Evolutionary conservation across 345 rosid species (phyloP), one percentile per base, ranked within the genome.

Genomic region (Rhodamnia argentea): DNA sequence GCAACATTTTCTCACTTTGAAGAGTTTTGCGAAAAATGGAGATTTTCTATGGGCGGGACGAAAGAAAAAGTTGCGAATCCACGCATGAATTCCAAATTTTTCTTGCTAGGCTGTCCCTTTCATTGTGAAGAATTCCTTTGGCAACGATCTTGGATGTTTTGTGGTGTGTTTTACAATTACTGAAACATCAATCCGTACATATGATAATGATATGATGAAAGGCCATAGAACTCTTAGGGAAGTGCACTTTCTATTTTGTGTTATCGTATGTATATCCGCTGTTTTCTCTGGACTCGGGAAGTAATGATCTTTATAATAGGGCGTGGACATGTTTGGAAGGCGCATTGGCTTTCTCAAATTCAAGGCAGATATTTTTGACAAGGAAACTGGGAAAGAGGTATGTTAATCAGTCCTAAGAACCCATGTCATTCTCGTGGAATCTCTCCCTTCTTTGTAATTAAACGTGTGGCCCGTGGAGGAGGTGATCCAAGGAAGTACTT

Each of bases 261-360:
- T 20, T 64, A 7, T 64, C 23, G 76, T 37, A n/a, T n/a, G n/a
- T n/a, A 64, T 62, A 7, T 70, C 24, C 5, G 13, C 42, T 70
- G 5, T 4, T 32, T 37, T 27, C 10, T 70, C 42, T 27, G 24
- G n/a, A 47, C 27, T 55, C 70, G 2, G 44, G 24, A 6, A 26
- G 82, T 82, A 55, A 52, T 56, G 15, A 53, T 52, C 37, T 85
- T n/a, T 82, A 78, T 90, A 14, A 86, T 76, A 95, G 99, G 98
- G 98, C 64, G 95, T 97, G 84, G 99, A 97, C 91, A 93, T 95
- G 98, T 96, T 97, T 83, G 98, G 98, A 44, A 89, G 88, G 83
- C 87, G 95, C 37, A 85, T 96, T 82, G 99, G 99, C 26, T 96
- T 96, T 93, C 91, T 97, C 75, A 96, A 97, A 91, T 95, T 96